phyloP scores from a whole-genome alignment of 768 basidiomycete species.

The Coprinopsis cinerea region DNA sequence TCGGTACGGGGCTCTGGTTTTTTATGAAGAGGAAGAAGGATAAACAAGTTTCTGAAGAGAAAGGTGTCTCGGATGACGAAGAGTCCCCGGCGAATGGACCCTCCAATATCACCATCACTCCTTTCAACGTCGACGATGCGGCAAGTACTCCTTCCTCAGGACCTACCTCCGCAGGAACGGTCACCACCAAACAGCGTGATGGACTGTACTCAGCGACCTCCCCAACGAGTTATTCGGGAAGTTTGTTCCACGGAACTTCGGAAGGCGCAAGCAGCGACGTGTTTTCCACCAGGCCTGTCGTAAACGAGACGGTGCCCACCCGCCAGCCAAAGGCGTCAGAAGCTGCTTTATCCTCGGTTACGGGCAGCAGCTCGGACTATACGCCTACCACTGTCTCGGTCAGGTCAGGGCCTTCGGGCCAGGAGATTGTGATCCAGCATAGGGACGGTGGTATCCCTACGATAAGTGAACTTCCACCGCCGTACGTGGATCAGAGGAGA shows the following conservation, averaged over 20 bases:
- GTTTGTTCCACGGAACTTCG: too few relatives aligned
- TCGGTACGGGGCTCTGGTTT: constrained; percentile 16
- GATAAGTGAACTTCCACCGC: constrained; percentile 36
- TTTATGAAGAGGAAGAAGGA: constrained; percentile 11
- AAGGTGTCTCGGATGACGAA: neutral
- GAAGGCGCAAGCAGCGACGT: too few relatives aligned
- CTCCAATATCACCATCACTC: neutral
- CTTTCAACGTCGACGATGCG: neutral
- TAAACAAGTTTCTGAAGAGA: neutral
- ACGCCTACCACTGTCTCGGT: constrained; percentile 9
- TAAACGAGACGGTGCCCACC: too few relatives aligned
- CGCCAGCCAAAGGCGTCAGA: constrained; percentile 16
- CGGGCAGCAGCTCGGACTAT: constrained; percentile 3
- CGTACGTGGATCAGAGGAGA: constrained; percentile 23
- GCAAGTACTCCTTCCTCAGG: neutral
- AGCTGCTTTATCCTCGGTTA: constrained; percentile 10
- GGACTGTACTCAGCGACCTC: too few relatives aligned
- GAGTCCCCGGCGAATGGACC: too few relatives aligned
- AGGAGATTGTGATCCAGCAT: constrained; percentile 35
- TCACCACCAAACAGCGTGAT: too few relatives aligned
- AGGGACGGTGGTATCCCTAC: constrained; percentile 25
- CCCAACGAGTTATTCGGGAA: too few relatives aligned
- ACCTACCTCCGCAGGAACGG: too few relatives aligned
- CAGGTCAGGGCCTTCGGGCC: constrained; percentile 10
- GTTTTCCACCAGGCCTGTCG: too few relatives aligned